Evolutionary conservation across 192 early-diverging fungal genomes (phyloP).

Genomic region (Coemansia sp.): DNA sequence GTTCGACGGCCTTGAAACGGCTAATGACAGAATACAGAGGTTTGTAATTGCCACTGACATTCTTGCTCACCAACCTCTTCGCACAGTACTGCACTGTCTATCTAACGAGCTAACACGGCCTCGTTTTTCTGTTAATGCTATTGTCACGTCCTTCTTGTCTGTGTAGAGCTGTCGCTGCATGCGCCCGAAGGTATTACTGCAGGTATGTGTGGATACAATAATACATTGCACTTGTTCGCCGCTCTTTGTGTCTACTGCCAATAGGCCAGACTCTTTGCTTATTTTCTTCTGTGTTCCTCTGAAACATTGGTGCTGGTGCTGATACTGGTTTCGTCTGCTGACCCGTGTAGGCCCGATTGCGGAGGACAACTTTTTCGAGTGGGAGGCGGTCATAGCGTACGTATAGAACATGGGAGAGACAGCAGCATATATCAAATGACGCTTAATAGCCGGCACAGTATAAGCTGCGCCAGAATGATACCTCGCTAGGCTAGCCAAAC

Average conservation of each 20-base stretch:
- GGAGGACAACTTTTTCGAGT: constrained; percentile 68
- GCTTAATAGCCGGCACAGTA: too few species aligned
- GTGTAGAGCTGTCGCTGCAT: constrained; percentile 79
- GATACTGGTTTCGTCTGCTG: neutral
- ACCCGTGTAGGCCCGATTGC: constrained; percentile 63
- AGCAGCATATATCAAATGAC: neutral
- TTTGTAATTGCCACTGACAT: constrained; percentile 20
- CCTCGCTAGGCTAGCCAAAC: neutral
- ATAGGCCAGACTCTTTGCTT: neutral
- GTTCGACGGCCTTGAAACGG: constrained; percentile 81
- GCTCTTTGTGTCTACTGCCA: neutral
- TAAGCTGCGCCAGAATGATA: neutral
- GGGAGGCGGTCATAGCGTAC: constrained; percentile 44
- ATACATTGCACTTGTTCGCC: neutral
- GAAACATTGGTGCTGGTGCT: too few species aligned
- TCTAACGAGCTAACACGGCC: neutral
- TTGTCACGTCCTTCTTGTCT: neutral
- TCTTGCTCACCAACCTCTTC: too few species aligned
- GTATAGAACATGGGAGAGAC: neutral
- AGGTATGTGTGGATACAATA: constrained; percentile 50
- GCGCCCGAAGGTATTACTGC: constrained; percentile 93
- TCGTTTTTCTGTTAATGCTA: neutral
- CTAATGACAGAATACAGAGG: constrained; percentile 93
- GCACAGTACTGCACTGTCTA: neutral
- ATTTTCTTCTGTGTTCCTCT: too few species aligned